Percentiles rank a stretch among this genome's conserved stretches.
These are phyloP conservation scores for Leptosphaerulina australis DNA, from an alignment of 2,329 filamentous ascomycete species.

Conservation along the genomic window DNA sequence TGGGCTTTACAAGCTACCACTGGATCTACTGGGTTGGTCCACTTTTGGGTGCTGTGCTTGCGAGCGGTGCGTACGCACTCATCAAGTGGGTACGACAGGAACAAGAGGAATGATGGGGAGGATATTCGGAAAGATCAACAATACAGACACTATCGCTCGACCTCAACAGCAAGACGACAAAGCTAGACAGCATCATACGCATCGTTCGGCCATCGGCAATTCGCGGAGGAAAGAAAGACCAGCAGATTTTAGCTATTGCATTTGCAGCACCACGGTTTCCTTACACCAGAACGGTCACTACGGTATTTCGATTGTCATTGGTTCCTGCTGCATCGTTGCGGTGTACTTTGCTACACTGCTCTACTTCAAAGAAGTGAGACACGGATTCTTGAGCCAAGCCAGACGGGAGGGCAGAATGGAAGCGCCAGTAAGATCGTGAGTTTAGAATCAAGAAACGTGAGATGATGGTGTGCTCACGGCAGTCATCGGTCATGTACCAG, in stretches of 20 bases:
- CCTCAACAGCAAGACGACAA: not conserved
- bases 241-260: not conserved
- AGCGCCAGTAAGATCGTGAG: slow-evolving; percentile 7
- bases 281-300: slow-evolving; percentile 4
- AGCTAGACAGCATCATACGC: not conserved
- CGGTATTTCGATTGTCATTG: not conserved
- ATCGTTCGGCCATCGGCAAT: not conserved
- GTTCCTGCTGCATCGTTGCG: slow-evolving; percentile 4
- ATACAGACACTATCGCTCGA: not conserved
- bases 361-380: slow-evolving; percentile 13
- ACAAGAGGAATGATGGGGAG: slow-evolving; percentile 5
- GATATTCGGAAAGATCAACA: not conserved
- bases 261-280: slow-evolving; percentile 6
- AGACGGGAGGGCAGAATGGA: too few species aligned
- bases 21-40: slow-evolving; percentile 55
- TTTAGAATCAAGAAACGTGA: slow-evolving; percentile 4
- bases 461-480: slow-evolving; percentile 2
- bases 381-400: slow-evolving; percentile 1
- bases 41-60: slow-evolving; percentile 49
- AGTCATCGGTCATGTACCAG: slow-evolving; percentile 9
- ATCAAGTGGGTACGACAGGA: slow-evolving; percentile 38
- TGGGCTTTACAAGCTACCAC: slow-evolving; percentile 48
- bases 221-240: not conserved
- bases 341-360: slow-evolving; percentile 9
- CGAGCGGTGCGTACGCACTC: slow-evolving; percentile 55